Conservation (phyloP, 2,329 filamentous ascomycete species). For the Chalara sp. region DNA sequence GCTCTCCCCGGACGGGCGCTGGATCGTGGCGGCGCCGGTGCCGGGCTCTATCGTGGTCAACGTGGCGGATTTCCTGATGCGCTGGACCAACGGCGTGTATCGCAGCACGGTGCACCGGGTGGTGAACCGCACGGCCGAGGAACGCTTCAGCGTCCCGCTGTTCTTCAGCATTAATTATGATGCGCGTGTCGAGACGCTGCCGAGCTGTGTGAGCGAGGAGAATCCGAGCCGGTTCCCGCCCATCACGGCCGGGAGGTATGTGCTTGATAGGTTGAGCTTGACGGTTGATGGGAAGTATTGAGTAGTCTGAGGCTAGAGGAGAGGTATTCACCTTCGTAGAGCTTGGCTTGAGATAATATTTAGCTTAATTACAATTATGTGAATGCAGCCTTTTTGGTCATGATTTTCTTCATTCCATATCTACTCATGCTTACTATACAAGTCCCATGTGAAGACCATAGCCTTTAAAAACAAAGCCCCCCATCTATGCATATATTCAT, state of each 20-base stretch:
- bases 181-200: constrained; percentile 23
- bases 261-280: constrained; percentile 21
- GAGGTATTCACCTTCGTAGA: no score
- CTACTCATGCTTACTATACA: no score
- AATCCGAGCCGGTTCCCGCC: constrained; percentile 22
- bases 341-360: no score
- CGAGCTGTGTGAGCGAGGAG: constrained; percentile 21
- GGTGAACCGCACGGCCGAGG: constrained; percentile 41
- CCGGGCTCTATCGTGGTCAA: constrained; percentile 44
- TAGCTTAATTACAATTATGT: no score
- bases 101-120: constrained; percentile 48
- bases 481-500: no score
- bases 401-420: no score
- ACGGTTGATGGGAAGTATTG: constrained; percentile 24
- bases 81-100: constrained; percentile 46
- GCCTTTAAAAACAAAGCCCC: no score
- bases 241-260: constrained; percentile 24
- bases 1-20: constrained; percentile 37
- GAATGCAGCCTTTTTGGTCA: no score
- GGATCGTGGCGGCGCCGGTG: constrained; percentile 37
- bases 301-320: neutral
- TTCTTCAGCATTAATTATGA: constrained; percentile 37
- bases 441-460: no score
- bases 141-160: constrained; percentile 50
- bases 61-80: constrained; percentile 40